Evolutionary conservation across 2,329 filamentous ascomycete species (phyloP), one percentile per base, ranked within the genome.

Genomic region (Geoglossum cookeanum): DNA sequence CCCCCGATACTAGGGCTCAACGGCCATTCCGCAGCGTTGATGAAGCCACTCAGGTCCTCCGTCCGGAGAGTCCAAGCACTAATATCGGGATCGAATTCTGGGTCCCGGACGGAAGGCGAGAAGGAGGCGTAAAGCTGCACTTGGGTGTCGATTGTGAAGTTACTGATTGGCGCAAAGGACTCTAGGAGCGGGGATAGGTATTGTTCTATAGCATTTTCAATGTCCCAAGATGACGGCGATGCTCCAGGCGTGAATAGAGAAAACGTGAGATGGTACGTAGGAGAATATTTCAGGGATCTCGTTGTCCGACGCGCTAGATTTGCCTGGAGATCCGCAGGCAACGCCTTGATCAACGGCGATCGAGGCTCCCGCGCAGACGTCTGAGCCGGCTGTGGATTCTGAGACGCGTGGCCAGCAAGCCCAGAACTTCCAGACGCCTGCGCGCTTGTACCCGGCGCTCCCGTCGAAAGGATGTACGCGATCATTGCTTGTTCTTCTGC

Each of bases 21-120:
- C 0, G 92, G 92, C 92, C 92, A 98, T 71, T 98, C 92, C 1
- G 92, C 92, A 1, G 91, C 90, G 65, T 98, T 98, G 69, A 98
- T 89, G 66, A 98, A 98, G 1, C 87, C 90, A 42, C 87, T 88
- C 1, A 98, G 76, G 64, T 95, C 89, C 63, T 94, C 85, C 67
- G 88, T 90, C 64, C 79, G 82, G 39, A 98, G 72, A 0, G 74
- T 78, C 80, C 80, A 84, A 35, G 84, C 76, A 29, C 82, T 71
- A n/a, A 68, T 68, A 0, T 67, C 58, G 29, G 74, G 69, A 57
- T 80, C 74, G 59, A 74, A 79, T 52, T 76, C 72, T 0, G 81
- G 81, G 3, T 72, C 70, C 5, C 74, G 77, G 17, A 83, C 76
- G 1, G 79, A 81, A 0, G 80, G 79, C 1, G 81, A 79, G 60